Evolutionary conservation across 129 eudicot species (phyloP).

Genomic region (Flaveria trinervia): DNA sequence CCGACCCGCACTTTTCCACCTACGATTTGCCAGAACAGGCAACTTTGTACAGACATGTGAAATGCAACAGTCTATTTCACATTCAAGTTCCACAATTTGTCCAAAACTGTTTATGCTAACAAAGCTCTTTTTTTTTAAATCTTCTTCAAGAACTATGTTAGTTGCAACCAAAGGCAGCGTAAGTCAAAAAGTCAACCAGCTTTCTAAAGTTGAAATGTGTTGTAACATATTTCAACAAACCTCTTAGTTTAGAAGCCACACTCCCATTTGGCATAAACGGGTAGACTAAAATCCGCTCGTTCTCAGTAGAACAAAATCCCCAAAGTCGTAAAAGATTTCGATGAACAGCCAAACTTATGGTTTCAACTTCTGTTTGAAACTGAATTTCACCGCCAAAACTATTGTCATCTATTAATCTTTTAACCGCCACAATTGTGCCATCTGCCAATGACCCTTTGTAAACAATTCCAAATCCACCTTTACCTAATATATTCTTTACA

Average conservation of each 20-base stretch:
- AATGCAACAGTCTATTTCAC: not conserved
- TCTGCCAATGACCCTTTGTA: constrained; percentile 67
- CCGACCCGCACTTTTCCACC: not conserved
- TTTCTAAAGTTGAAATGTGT: not conserved
- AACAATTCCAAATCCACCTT: constrained; percentile 87
- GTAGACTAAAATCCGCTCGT: constrained; percentile 80
- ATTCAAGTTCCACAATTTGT: not conserved
- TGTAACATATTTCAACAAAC: constrained; percentile 35
- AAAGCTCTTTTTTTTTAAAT: not conserved
- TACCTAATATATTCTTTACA: constrained; percentile 71
- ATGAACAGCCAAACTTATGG: constrained; percentile 90
- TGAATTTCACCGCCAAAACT: constrained; percentile 82
- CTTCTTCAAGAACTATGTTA: too few relatives aligned
- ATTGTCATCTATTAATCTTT: constrained; percentile 68
- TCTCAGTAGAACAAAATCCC: constrained; percentile 88
- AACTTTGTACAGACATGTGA: not conserved
- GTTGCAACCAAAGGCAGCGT: too few relatives aligned
- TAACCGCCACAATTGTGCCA: constrained; percentile 85
- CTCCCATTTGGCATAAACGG: constrained; percentile 93
- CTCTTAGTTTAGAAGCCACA: constrained; percentile 83
- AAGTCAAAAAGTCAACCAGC: too few relatives aligned
- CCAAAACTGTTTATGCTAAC: not conserved
- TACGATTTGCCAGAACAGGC: not conserved
- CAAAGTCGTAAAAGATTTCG: constrained; percentile 87
- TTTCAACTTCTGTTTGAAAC: constrained; percentile 92